Evolutionary conservation across 2,329 filamentous ascomycete genomes (phyloP).

Genomic region (Aureobasidium sp.): DNA sequence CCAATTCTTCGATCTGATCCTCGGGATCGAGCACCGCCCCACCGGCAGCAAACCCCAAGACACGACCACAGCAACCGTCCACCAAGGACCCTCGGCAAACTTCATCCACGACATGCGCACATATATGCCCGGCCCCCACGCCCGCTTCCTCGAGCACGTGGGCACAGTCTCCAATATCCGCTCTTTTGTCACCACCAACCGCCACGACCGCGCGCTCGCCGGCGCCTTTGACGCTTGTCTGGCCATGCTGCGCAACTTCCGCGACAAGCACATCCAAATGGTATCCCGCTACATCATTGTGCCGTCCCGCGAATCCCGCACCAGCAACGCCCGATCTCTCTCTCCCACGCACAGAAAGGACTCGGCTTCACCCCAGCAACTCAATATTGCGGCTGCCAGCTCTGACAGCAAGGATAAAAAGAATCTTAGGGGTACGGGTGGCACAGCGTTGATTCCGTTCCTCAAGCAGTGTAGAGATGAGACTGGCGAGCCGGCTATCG

Average conservation of each 20-base stretch:
- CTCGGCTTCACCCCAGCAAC: conserved; percentile 20
- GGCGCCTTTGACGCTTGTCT: conserved; percentile 89
- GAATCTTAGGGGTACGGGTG: conserved; percentile 81
- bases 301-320: conserved; percentile 67
- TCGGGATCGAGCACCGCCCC: conserved; percentile 83
- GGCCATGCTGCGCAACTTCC: conserved; percentile 67
- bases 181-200: conserved; percentile 63
- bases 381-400: conserved; percentile 59
- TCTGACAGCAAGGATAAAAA: conserved; percentile 34
- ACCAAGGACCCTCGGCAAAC: conserved; percentile 55
- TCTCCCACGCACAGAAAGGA: conserved; percentile 6
- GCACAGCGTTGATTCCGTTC: conserved; percentile 89
- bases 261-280: conserved; percentile 93
- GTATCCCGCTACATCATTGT: conserved; percentile 93
- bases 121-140: conserved; percentile 94
- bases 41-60: conserved; percentile 59
- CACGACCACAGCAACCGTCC: conserved; percentile 34
- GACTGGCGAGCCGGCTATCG: conserved; percentile 84
- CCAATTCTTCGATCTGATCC: conserved; percentile 91
- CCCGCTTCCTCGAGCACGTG: conserved; percentile 79
- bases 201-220: conserved; percentile 57
- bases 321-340: conserved; percentile 19
- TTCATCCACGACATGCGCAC: conserved; percentile 95
- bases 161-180: conserved; percentile 78
- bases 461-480: conserved; percentile 95